Evolutionary conservation across 2,329 filamentous ascomycete genomes (phyloP).

Genomic region (Microsporum ferrugineum): DNA sequence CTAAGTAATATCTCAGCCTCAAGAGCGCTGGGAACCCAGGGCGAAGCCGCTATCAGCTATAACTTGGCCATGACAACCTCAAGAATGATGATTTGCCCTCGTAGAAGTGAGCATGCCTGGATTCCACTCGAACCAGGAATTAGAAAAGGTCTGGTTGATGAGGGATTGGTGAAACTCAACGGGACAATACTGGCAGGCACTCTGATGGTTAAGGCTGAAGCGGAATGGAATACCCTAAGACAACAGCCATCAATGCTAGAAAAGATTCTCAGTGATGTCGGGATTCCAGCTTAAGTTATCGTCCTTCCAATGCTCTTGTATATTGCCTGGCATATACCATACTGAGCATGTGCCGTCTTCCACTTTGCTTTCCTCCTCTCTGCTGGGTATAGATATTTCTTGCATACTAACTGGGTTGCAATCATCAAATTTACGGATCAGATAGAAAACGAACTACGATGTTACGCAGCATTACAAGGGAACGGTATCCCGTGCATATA

Average conservation of each 20-base stretch:
- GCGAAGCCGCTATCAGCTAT: conserved; percentile 42
- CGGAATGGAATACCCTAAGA: conserved; percentile 42
- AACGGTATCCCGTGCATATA: neutral
- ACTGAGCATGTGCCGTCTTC: neutral
- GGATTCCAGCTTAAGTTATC: conserved; percentile 18
- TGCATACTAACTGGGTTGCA: too few relatives aligned
- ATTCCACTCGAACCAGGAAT: conserved; percentile 30
- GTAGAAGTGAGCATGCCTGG: conserved; percentile 35
- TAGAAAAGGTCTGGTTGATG: conserved; percentile 21
- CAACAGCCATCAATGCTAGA: conserved; percentile 32
- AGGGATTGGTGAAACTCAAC: conserved; percentile 40
- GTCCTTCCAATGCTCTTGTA: neutral
- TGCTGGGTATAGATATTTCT: neutral
- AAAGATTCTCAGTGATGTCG: conserved; percentile 33
- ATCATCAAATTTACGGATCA: neutral
- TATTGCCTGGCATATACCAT: neutral
- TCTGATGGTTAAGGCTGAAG: conserved; percentile 47
- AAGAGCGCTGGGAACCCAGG: conserved; percentile 13
- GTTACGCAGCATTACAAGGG: neutral
- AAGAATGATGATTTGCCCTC: conserved; percentile 44
- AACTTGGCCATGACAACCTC: conserved; percentile 47
- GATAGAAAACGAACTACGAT: neutral
- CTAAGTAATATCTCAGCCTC: neutral
- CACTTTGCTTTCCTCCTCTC: neutral
- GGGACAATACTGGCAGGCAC: conserved; percentile 48